A percentile compares a stretch with the other conserved stretches of the same genome.
These are phyloP conservation scores for Hygrocybe coccinea DNA, from an alignment of 768 basidiomycete species.

Conservation along the genomic window DNA sequence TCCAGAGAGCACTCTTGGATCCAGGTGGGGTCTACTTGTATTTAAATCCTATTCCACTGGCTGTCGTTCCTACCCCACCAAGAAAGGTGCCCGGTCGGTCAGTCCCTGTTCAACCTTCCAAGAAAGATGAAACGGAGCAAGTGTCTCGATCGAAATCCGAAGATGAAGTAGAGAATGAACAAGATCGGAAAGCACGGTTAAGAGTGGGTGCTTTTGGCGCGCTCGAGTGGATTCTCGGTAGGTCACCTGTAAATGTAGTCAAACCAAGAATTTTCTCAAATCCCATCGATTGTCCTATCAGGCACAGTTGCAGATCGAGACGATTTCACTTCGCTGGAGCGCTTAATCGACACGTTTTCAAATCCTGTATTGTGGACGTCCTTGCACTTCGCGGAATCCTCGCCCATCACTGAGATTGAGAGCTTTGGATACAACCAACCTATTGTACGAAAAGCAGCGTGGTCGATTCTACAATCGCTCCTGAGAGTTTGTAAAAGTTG, in stretches of 20 bases:
- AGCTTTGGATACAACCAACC: slow-evolving; percentile 65
- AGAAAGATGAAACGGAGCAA: slow-evolving; percentile 11
- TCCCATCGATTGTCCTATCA: slow-evolving; percentile 4
- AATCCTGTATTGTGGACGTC: slow-evolving; percentile 59
- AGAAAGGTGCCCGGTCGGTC: slow-evolving; percentile 25
- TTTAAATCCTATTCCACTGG: slow-evolving; percentile 58
- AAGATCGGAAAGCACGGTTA: slow-evolving; percentile 65
- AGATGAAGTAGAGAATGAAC: slow-evolving; percentile 61
- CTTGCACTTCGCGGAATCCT: slow-evolving; percentile 40
- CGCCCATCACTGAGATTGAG: slow-evolving; percentile 40
- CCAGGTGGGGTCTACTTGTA: slow-evolving; percentile 53
- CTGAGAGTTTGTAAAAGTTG: slow-evolving; percentile 45
- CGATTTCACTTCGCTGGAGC: slow-evolving; percentile 16
- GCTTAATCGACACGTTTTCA: slow-evolving; percentile 37
- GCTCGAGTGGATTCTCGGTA: slow-evolving; percentile 59
- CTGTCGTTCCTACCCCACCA: slow-evolving; percentile 24
- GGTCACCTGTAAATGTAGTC: slow-evolving; percentile 18
- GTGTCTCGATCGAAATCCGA: slow-evolving; percentile 44
- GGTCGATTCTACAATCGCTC: slow-evolving; percentile 49
- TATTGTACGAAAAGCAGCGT: slow-evolving; percentile 65
- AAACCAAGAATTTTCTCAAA: slow-evolving; percentile 15
- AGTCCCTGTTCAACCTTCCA: slow-evolving; percentile 13
- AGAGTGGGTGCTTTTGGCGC: slow-evolving; percentile 66
- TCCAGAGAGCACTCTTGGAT: slow-evolving; percentile 53
- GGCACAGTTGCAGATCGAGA: neutral